Evolutionary conservation across 352 stramenopile species (phyloP), one percentile per base, ranked within the genome.

Genomic region (Pythium aristosporum): DNA sequence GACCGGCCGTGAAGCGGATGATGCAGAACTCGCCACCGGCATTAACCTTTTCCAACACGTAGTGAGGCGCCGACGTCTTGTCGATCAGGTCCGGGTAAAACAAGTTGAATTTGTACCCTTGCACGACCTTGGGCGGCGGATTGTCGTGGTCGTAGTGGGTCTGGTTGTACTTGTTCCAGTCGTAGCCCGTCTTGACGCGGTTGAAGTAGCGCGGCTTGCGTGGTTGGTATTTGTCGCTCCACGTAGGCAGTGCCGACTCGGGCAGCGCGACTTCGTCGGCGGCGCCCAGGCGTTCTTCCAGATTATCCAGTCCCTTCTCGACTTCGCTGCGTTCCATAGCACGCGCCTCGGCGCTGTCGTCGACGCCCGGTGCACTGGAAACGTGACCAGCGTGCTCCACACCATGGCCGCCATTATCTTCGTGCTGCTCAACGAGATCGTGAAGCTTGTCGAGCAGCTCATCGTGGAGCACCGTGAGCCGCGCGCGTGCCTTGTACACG

Each of bases 81-180:
- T 99, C 96, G 52, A 99, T 97, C 18, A 99, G 85, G 72, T 99
- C 98, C 43, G 98, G 97, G 80, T 99, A 99, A 67, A 99, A 99
- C 37, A 99, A 79, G 61, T 99, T 99, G 82, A 99, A 99, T 74
- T 99, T 99, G 89, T 99, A 99, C 41, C 98, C 98, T 73, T 99
- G 97, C 21, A 99, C 97, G 52, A 98, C 96, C 82, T 99, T 99
- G n/a, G 98, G 98, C 41, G 98, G 98, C 63, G 98, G 97, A 70
- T 99, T 99, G 74, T 99, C 98, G 67, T 96, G 86, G 83, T 99
- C 97, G 76, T 99, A 99, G 77, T 99, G 97, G 51, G 96, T 99
- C 75, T 99, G 97, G 80, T 99, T 99, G 90, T 99, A 99, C 80
- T 98, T 98, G 87, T 99, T 99, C 97, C 98, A 99, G 77, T 99